Conservation (phyloP, 1,284 basidiomycete genomes). For the Meripilus lineatus region DNA sequence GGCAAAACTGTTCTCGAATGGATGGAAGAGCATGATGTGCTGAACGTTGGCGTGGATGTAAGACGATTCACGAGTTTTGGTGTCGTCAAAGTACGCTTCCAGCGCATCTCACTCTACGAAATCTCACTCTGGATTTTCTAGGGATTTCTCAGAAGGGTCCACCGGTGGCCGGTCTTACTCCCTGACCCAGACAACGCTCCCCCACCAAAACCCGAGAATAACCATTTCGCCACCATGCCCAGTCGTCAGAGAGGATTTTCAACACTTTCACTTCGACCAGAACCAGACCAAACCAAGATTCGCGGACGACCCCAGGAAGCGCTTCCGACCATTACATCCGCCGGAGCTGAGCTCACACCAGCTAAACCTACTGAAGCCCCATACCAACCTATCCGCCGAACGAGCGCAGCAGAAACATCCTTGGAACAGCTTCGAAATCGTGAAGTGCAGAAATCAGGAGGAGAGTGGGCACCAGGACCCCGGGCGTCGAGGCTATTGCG, state of each 20-base stretch:
- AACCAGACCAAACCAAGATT: slow-evolving; percentile 11
- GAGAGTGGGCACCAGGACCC: slow-evolving; percentile 8
- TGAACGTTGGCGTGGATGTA: slow-evolving; percentile 78
- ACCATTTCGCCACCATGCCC: not conserved
- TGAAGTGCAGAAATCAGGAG: slow-evolving; percentile 6
- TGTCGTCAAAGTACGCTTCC: slow-evolving; percentile 77
- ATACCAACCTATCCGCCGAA: slow-evolving; percentile 16
- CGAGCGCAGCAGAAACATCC: slow-evolving; percentile 32
- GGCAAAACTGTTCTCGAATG: slow-evolving; percentile 86
- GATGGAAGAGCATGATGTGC: slow-evolving; percentile 78
- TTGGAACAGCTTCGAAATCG: slow-evolving; percentile 28
- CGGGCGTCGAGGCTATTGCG: slow-evolving; percentile 10
- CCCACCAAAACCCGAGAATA: not conserved
- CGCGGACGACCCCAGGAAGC: slow-evolving; percentile 21
- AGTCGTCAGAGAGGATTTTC: not conserved
- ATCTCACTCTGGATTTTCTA: slow-evolving; percentile 22
- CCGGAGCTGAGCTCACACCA: slow-evolving; percentile 20
- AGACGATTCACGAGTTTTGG: slow-evolving; percentile 97
- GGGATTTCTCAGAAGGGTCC: slow-evolving; percentile 91
- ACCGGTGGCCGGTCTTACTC: slow-evolving; percentile 84
- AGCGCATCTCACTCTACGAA: not conserved
- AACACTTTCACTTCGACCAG: not conserved
- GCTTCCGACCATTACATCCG: slow-evolving; percentile 20
- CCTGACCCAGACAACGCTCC: slow-evolving; percentile 6
- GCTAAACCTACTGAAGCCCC: slow-evolving; percentile 10